phyloP scores from a whole-genome alignment of 345 rosid genomes.

The Gynandropsis gynandra region DNA sequence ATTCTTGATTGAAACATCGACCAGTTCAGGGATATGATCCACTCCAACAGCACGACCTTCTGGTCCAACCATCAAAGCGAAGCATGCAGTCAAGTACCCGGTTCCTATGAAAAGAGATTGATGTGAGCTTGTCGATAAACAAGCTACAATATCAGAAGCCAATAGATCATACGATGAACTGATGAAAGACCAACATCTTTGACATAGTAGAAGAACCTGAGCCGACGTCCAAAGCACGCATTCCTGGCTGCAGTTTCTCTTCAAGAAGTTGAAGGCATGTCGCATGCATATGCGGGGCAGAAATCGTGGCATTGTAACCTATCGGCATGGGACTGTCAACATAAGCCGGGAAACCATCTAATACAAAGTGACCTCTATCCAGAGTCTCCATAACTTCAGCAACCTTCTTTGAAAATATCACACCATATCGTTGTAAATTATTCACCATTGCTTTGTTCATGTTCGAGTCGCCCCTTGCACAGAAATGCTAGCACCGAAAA shows the following conservation, averaged over 20 bases:
- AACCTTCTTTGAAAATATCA: conserved; percentile 53
- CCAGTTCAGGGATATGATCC: conserved; percentile 88
- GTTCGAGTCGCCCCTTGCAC: conserved; percentile 38
- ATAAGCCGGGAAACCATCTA: conserved; percentile 61
- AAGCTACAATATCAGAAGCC: background rate
- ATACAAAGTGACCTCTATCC: conserved; percentile 82
- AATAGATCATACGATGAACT: background rate
- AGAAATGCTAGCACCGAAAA: conserved; percentile 35
- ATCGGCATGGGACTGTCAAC: conserved; percentile 77
- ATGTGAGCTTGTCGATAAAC: background rate
- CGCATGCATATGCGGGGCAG: conserved; percentile 99
- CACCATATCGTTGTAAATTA: conserved; percentile 51
- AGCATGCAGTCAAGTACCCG: conserved; percentile 91
- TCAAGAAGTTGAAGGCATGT: conserved; percentile 80
- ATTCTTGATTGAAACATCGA: conserved; percentile 54
- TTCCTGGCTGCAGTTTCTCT: conserved; percentile 78
- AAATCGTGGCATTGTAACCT: conserved; percentile 94
- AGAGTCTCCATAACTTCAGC: conserved; percentile 79
- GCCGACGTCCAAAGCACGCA: conserved; percentile 91
- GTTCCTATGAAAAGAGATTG: conserved; percentile 46
- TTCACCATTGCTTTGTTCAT: conserved; percentile 71
- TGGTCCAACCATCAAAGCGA: conserved; percentile 86
- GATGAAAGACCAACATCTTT: background rate
- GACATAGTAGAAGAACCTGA: conserved; percentile 48
- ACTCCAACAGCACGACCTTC: conserved; percentile 82